phyloP scores from a whole-genome alignment of 305 asterid species.

The Lippia alba region DNA sequence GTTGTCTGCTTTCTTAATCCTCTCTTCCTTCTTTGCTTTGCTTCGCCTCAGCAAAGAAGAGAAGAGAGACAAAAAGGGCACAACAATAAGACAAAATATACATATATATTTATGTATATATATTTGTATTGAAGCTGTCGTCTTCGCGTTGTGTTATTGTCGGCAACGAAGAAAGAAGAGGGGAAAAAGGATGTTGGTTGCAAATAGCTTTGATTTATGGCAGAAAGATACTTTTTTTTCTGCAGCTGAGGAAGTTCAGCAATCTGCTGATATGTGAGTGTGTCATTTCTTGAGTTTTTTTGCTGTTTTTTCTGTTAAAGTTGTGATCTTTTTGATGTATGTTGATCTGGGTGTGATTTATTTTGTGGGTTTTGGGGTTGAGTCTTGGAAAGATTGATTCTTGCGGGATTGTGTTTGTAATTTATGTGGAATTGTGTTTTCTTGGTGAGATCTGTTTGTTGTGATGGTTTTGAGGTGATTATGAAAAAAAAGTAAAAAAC shows the following conservation, averaged over 20 bases:
- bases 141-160: constrained; percentile 33
- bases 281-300: neutral
- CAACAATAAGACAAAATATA: constrained; percentile 10
- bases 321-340: constrained; percentile 9
- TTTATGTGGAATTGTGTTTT: neutral
- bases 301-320: neutral
- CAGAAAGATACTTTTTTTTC: constrained; percentile 81
- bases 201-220: constrained; percentile 86
- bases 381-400: constrained; percentile 1
- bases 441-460: constrained; percentile 18
- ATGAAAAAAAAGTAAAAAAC: neutral
- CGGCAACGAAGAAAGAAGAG: constrained; percentile 18
- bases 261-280: constrained; percentile 78
- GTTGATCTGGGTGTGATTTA: constrained; percentile 36
- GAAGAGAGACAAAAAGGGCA: constrained; percentile 27
- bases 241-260: constrained; percentile 95
- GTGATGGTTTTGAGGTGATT: constrained; percentile 28
- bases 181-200: constrained; percentile 66
- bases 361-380: constrained; percentile 10
- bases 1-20: constrained; percentile 33
- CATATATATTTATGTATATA: neutral
- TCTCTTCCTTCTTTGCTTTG: constrained; percentile 58
- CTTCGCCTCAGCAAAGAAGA: constrained; percentile 54
- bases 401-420: constrained; percentile 18
- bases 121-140: constrained; percentile 35